Base-by-base conservation (phyloP, 2,329 filamentous ascomycete genomes). In the Claviceps quebecensis region DNA sequence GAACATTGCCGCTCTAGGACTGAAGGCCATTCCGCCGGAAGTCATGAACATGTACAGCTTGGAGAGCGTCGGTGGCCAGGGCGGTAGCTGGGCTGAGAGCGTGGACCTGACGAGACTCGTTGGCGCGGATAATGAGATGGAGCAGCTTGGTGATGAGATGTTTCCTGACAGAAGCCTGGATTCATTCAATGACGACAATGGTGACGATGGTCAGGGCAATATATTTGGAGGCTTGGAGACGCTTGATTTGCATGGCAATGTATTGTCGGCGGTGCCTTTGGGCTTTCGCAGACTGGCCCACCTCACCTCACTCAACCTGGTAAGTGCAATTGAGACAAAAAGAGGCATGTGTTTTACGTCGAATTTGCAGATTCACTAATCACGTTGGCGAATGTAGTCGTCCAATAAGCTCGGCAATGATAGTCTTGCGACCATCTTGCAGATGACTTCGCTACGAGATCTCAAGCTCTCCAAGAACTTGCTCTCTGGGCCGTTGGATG, bases 11-110 rank as follows among this genome's bases (percentile, higher is more conserved):
- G 89, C 86, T 0, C 77, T 97, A 74, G 80, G 81, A 1, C 67
- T 98, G 40, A 85, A 81, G 54, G 76, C 84, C 52, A 85, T 98
- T 3, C 93, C 93, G 0, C 67, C 78, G 1, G 87, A 94, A 61
- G 86, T 97, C 0, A 71, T 95, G 68, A 80, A 82, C 51, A 97
- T 97, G 90, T 97, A 96, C 64, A 86, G 89, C 59, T 73, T 87
- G 17, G 82, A 89, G 50, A 75, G 78, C 1, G 75, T 81, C 51
- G 79, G 83, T 39, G 73, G 72, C 13, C 71, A 76, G 22, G 80
- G 77, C 38, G 77, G 81, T 11, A 80, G 83, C 37, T 97, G 93
- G 93, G 89, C 89, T 2, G 91, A 97, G 65, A 84, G 86, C 53
- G 87, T 97, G 11, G 91, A 97, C 62, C 69, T 97, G 45, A 85